A percentile compares a stretch with the other conserved stretches of the same genome.
These are phyloP conservation scores for Byssochlamys sp. DNA, from an alignment of 2,329 filamentous ascomycete genomes.

Conservation along the genomic window DNA sequence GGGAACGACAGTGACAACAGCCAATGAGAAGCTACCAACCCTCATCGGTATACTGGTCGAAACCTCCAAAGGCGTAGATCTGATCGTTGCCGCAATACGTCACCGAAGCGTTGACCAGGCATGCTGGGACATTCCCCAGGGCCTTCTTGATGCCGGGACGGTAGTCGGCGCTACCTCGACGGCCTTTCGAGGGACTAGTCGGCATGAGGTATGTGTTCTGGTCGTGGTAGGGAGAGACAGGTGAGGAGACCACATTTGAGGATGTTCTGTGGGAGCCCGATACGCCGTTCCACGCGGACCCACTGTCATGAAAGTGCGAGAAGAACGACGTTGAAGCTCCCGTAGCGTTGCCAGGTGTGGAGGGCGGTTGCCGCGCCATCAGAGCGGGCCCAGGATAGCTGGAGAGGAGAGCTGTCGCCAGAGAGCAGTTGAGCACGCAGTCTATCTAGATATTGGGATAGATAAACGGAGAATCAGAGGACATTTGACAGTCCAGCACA, in stretches of 20 bases:
- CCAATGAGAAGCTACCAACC: conserved; percentile 32
- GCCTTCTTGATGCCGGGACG: conserved; percentile 74
- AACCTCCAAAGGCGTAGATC: conserved; percentile 96
- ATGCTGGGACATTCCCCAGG: conserved; percentile 73
- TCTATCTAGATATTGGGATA: background rate
- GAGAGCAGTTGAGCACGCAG: background rate
- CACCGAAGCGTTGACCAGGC: conserved; percentile 92
- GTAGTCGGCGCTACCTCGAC: conserved; percentile 58
- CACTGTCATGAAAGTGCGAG: conserved; percentile 22
- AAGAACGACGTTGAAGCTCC: conserved; percentile 9
- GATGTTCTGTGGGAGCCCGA: conserved; percentile 16
- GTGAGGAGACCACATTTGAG: conserved; percentile 16
- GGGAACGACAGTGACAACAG: background rate
- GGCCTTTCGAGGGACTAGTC: conserved; percentile 64
- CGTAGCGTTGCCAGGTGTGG: conserved; percentile 15
- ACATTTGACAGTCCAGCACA: background rate
- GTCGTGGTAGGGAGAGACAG: conserved; percentile 38
- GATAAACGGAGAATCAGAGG: background rate
- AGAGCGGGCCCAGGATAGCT: conserved; percentile 4
- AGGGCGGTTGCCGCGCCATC: conserved; percentile 23
- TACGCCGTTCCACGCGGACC: conserved; percentile 13
- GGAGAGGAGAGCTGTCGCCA: background rate
- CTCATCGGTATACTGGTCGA: conserved; percentile 97
- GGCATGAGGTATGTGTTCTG: conserved; percentile 83
- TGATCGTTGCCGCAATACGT: conserved; percentile 97